Base-by-base conservation (phyloP, 805 yeast species). In the Candida rishiriensis region DNA sequence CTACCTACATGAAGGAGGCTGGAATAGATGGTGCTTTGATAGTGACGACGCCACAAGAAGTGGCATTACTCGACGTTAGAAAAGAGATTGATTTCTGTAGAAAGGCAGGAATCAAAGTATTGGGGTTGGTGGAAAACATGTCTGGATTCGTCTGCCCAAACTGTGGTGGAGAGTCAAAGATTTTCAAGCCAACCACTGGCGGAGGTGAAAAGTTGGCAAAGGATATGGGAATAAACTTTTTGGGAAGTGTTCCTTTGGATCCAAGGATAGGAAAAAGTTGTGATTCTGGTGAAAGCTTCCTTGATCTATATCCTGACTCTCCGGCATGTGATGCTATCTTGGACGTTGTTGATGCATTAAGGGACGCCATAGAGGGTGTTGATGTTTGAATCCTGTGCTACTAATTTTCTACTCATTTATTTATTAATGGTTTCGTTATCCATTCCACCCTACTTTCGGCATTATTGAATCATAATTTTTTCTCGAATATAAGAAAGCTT, bases 31-130 rank as follows among this genome's bases (percentile, higher is more conserved):
- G 99, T 1, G 99, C 99, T 0, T 71, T 93, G 29, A 76, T 93
- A 2, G 93, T 93, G 31, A 91, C 99, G 0, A 93, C 99, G 0
- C 99, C 99, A 0, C 99, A 93, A 65, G 99, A 93, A 63, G 98
- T 91, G 16, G 95, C 99, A 0, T 68, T 93, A 34, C 67, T 93
- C 38, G 99, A 93, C 60, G 99, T 93, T 4, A 72, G 99, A 44
- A 93, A 93, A 64, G 99, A 93, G 60, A 87, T 93, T 16, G 95
- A 91, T 60, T 93, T 93, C 57, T 93, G 99, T 64, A 73, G 81
- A 36, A 93, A 93, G 63, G 98, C 98, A 2, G 83, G 81, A 2
- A 89, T 93, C 49, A 83, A 76, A 47, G 76, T 93, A 3, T 64
- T 93, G 36, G 99, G 99, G 0, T 65, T 93, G 12, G 97, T 93